Percentiles rank a stretch among this genome's conserved stretches.
These are phyloP conservation scores for Lentinula sp. DNA, from an alignment of 768 basidiomycete species.

Conservation along the genomic window DNA sequence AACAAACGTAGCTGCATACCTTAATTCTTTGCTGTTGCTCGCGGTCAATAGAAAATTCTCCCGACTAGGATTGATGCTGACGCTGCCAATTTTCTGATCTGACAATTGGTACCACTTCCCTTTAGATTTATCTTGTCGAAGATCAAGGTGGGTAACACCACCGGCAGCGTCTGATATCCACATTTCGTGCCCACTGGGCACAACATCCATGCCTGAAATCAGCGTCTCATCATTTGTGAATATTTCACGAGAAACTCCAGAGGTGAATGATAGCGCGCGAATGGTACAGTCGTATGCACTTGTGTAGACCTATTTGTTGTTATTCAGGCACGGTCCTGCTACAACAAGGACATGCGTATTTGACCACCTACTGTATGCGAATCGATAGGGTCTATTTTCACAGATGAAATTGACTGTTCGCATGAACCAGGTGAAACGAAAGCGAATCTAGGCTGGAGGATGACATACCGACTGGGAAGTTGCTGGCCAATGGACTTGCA, in stretches of 20 bases:
- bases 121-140: constrained; percentile 55
- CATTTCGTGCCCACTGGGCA: constrained; percentile 67
- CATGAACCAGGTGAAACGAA: not conserved
- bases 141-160: constrained; percentile 69
- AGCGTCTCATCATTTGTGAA: constrained; percentile 55
- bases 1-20: constrained; percentile 35
- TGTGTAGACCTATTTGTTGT: constrained; percentile 56
- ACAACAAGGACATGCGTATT: not conserved
- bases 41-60: constrained; percentile 66
- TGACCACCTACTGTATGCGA: constrained; percentile 54
- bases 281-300: constrained; percentile 80
- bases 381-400: constrained; percentile 74
- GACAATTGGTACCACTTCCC: constrained; percentile 60
- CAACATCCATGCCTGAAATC: constrained; percentile 66
- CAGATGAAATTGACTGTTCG: constrained; percentile 54
- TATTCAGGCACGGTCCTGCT: not conserved
- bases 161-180: constrained; percentile 78
- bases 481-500: constrained; percentile 83
- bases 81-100: constrained; percentile 68
- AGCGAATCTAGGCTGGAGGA: not conserved
- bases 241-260: constrained; percentile 66
- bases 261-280: constrained; percentile 65
- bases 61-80: constrained; percentile 72
- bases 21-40: constrained; percentile 66
- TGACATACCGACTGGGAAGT: constrained; percentile 49